Percentiles rank a stretch among this genome's conserved stretches.
Evolutionary conservation across 257 asterid species (phyloP).

Genomic region (Parsonsia alboflavescens): DNA sequence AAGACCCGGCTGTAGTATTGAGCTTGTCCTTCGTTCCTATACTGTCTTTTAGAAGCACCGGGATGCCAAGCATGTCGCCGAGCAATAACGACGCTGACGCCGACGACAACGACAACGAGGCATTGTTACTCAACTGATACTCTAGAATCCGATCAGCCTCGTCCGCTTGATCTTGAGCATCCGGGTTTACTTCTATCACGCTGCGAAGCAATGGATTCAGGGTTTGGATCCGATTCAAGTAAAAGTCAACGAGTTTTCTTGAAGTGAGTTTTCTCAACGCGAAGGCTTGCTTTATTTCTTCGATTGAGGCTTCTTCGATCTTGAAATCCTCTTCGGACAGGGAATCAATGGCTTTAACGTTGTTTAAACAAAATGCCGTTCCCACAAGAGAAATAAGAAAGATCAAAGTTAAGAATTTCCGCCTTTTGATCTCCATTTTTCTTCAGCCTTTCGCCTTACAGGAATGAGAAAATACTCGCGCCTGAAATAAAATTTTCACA

Average conservation of each 20-base stretch:
- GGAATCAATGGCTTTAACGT: background rate
- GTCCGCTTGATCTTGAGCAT: slow-evolving; percentile 45
- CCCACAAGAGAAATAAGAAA: background rate
- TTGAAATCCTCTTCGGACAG: slow-evolving; percentile 25
- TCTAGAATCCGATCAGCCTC: slow-evolving; percentile 37
- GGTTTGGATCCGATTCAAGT: slow-evolving; percentile 40
- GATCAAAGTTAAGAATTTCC: background rate
- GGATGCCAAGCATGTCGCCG: slow-evolving; percentile 50
- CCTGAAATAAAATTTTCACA: no score
- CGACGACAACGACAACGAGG: slow-evolving; percentile 15
- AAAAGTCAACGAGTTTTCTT: slow-evolving; percentile 38
- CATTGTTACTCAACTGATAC: background rate
- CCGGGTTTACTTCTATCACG: slow-evolving; percentile 65
- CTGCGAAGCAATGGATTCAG: slow-evolving; percentile 58
- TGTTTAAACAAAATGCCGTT: background rate
- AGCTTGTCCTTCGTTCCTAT: slow-evolving; percentile 55
- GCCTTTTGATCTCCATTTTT: background rate
- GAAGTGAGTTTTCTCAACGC: slow-evolving; percentile 28
- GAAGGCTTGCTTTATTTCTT: slow-evolving; percentile 37
- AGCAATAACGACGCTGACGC: background rate
- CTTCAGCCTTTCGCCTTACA: background rate
- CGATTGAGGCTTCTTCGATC: slow-evolving; percentile 52
- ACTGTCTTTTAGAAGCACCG: slow-evolving; percentile 76
- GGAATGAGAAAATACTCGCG: background rate
- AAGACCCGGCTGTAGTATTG: slow-evolving; percentile 63